Evolutionary conservation across 345 rosid species (phyloP).

Genomic region (Salix koriyanagi): DNA sequence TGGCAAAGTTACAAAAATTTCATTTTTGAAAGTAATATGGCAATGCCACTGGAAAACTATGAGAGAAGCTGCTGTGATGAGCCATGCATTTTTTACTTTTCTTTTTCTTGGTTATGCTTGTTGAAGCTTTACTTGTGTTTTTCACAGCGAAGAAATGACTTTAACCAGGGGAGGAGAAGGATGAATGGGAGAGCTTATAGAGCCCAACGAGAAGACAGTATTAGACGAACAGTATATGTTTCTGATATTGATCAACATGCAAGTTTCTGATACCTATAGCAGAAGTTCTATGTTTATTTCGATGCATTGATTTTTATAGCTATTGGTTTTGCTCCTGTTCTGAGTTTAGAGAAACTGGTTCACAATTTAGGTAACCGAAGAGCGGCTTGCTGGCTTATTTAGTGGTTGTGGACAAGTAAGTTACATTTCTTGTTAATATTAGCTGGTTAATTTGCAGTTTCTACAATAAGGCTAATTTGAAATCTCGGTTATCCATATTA

Average conservation of each 20-base stretch:
- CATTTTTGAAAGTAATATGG: no score
- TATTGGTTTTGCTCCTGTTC: conserved; percentile 2
- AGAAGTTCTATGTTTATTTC: not conserved
- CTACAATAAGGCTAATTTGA: not conserved
- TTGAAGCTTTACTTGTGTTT: conserved; percentile 5
- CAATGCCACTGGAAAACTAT: not conserved
- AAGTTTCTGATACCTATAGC: conserved; percentile 15
- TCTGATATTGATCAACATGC: conserved; percentile 60
- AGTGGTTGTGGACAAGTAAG: conserved; percentile 78
- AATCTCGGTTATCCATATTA: not conserved
- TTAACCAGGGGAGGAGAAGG: conserved; percentile 58
- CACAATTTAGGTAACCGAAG: conserved; percentile 69
- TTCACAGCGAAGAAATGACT: conserved; percentile 55
- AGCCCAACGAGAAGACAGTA: conserved; percentile 65
- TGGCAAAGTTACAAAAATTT: not conserved
- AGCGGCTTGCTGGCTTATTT: conserved; percentile 76
- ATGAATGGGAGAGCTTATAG: conserved; percentile 51
- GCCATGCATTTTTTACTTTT: not conserved
- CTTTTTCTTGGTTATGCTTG: not conserved
- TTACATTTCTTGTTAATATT: conserved; percentile 6
- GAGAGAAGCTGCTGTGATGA: not conserved
- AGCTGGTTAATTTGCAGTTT: not conserved
- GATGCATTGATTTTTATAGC: not conserved
- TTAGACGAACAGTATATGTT: conserved; percentile 59
- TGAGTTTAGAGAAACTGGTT: conserved; percentile 2